Base-by-base conservation (phyloP, 768 basidiomycete species). In the Serendipita vermifera region DNA sequence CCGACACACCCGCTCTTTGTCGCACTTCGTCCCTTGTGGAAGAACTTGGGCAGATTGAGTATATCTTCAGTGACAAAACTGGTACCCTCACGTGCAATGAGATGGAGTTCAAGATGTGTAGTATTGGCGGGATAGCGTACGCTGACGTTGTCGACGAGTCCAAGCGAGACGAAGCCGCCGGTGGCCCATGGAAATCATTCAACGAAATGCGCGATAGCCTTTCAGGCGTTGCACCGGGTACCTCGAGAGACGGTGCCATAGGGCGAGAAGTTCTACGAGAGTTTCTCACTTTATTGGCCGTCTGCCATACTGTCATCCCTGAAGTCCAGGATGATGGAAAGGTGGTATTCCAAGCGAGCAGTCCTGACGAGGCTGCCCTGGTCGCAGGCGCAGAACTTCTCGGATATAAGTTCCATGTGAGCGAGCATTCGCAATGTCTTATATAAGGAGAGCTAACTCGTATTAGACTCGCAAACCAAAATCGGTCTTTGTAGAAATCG, bases 291-390 rank as follows among this genome's bases (percentile, higher is more conserved):
- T 74, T 97, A 20, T 75, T 98, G 51, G 85, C 94, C 1, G 92
- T 98, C 32, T 99, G 96, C 62, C 96, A 99, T 65, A 98, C 96
- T 0, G 96, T 99, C 62, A 98, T 98, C 63, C 96, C 96, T 2
- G 96, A 98, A 70, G 70, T 83, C 55, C 81, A 77, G 62, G 81
- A 88, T 58, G 74, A 74, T 27, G 92, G 79, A n/a, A 94, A 92
- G 75, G 85, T 87, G 60, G 73, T 83, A 7, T 99, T 84, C 64
- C 96, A 99, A 67, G 96, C 96, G 1, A 93, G 89, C 60, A 94
- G 91, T 72, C 96, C 96, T 0, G 96, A 98, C 64, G 94, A 99
- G 68, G 96, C 92, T 0, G 96, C 96, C 2, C 72, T 99, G 38
- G 96, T 99, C 0, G 80, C 85, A 0, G 96, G 96, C 3, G 96